Evolutionary conservation across 1,139 yeast genomes (phyloP).

Genomic region (Magnusiomyces suaveolens): DNA sequence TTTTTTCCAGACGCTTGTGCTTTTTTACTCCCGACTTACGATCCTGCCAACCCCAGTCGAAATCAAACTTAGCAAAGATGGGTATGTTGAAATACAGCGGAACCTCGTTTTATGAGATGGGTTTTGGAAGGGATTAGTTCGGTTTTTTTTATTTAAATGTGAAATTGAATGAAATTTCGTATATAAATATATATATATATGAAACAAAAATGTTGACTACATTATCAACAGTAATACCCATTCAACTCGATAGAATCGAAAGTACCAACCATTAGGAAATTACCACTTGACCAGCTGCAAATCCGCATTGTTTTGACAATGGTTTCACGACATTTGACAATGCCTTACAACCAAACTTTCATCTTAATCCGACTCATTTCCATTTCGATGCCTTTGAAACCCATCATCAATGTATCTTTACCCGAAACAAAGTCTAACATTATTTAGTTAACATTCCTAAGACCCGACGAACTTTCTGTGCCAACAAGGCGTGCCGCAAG

Average conservation of each 20-base stretch:
- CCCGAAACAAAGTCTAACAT: slow-evolving; percentile 1
- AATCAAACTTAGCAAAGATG: slow-evolving; percentile 10
- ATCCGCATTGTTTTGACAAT: too few species aligned
- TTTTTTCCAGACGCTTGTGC: slow-evolving; percentile 7
- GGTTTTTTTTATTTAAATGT: not conserved
- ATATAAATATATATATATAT: too few species aligned
- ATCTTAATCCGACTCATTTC: too few species aligned
- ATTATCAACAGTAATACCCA: too few species aligned
- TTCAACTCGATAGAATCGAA: too few species aligned
- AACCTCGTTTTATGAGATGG: not conserved
- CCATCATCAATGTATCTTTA: not conserved
- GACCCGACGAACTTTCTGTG: slow-evolving; percentile 99
- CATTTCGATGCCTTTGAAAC: not conserved
- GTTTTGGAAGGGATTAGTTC: not conserved
- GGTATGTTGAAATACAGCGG: slow-evolving; percentile 7
- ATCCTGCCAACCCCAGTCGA: slow-evolving; percentile 12
- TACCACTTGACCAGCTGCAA: too few species aligned
- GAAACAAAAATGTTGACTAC: too few species aligned
- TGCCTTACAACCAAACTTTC: too few species aligned
- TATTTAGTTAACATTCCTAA: slow-evolving; percentile 95
- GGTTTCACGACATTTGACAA: too few species aligned
- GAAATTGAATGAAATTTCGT: too few species aligned
- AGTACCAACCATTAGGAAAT: too few species aligned
- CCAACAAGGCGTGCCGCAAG: slow-evolving; percentile 97
- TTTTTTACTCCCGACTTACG: slow-evolving; percentile 9